These are phyloP conservation scores for Cardamine occulta DNA, from an alignment of 345 rosid genomes.

Conservation along the genomic window DNA sequence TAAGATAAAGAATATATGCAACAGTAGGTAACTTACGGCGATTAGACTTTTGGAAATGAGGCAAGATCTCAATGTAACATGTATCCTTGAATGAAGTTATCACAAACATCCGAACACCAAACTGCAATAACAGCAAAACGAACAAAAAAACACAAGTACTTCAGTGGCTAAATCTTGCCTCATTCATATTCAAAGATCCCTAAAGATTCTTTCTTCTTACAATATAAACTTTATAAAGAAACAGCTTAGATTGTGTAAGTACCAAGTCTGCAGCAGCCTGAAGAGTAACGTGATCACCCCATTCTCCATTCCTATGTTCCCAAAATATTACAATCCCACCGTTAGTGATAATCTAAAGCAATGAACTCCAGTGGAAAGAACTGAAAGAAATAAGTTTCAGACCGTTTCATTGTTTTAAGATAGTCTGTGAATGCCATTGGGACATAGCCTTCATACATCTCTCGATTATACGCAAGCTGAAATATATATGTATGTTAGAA, in stretches of 20 bases:
- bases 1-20: not conserved
- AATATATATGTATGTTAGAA: constrained; percentile 1
- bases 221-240: not conserved
- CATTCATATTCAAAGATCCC: constrained; percentile 15
- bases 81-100: constrained; percentile 92
- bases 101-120: constrained; percentile 85
- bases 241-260: constrained; percentile 6
- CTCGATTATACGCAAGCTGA: constrained; percentile 49
- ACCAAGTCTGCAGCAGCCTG: constrained; percentile 50
- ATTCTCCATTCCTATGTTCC: constrained; percentile 46
- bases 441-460: constrained; percentile 70
- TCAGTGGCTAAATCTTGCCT: not conserved
- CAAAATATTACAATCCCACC: not conserved
- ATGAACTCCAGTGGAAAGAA: not conserved
- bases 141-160: not conserved
- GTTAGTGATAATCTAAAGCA: constrained; percentile 6
- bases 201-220: constrained; percentile 10
- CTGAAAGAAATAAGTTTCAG: constrained; percentile 10
- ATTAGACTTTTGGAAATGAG: constrained; percentile 58
- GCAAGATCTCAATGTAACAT: constrained; percentile 89
- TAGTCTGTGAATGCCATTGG: constrained; percentile 70
- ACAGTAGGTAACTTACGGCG: constrained; percentile 58
- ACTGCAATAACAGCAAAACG: constrained; percentile 53
- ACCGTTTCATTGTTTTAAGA: constrained; percentile 72
- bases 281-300: constrained; percentile 52